Percentiles rank a stretch among this genome's conserved stretches.
phyloP scores from a whole-genome alignment of 371 early-diverging fungal genomes.

The Mucor piriformis region DNA sequence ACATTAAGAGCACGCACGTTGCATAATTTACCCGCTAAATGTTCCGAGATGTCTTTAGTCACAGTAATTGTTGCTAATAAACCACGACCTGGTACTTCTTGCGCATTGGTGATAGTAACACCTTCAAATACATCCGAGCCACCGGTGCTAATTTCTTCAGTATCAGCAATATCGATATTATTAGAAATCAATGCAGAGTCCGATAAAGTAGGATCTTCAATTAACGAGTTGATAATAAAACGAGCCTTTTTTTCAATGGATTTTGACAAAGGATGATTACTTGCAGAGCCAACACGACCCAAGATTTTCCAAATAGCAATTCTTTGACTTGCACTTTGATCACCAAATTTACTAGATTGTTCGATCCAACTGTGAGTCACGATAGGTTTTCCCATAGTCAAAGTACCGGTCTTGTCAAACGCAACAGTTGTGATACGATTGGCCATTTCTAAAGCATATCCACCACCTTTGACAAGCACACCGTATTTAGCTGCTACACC shows the following conservation, averaged over 20 bases:
- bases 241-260: conserved; percentile 43
- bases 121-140: conserved; percentile 46
- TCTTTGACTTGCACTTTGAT: conserved; percentile 7
- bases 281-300: conserved; percentile 47
- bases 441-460: conserved; percentile 63
- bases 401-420: conserved; percentile 89
- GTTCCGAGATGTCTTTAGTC: conserved; percentile 21
- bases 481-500: conserved; percentile 79
- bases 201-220: conserved; percentile 4
- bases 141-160: conserved; percentile 8
- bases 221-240: conserved; percentile 17
- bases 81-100: conserved; percentile 73
- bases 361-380: conserved; percentile 48
- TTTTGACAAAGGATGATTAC: conserved; percentile 51
- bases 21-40: conserved; percentile 31
- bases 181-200: conserved; percentile 7
- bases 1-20: conserved; percentile 53
- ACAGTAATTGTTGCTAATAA: conserved; percentile 54
- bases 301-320: conserved; percentile 45
- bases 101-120: conserved; percentile 55
- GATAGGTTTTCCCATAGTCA: conserved; percentile 69
- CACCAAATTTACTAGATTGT: conserved; percentile 10
- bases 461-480: conserved; percentile 58
- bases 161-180: background rate
- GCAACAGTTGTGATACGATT: conserved; percentile 92